Base-by-base conservation (phyloP, 2,329 filamentous ascomycete species). In the Xenoacremonium recifei region DNA sequence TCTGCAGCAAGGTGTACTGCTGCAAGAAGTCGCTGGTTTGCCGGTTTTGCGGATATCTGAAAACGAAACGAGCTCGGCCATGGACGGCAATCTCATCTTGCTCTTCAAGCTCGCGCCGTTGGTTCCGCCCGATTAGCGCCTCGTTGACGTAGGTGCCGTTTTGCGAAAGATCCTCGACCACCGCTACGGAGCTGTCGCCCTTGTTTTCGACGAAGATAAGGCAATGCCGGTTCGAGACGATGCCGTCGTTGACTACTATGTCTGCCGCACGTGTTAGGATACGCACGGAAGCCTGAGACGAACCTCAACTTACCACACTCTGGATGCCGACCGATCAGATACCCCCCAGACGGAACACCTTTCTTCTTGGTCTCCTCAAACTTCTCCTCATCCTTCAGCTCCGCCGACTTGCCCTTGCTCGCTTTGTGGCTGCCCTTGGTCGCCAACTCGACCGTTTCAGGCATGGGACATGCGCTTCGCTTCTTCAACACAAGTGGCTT, bases 81-180 rank as follows among this genome's bases (percentile, higher is more conserved):
- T 95, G 76, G 21, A 99, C 84, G 6, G 87, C 86, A 37, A 99
- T 87, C 64, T 97, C 91, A 54, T 99, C 93, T 27, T 87, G 84
- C 55, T 97, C 89, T 55, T 90, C 77, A 20, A 99, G 75, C 63
- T 96, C 89, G 44, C 92, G 82, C 40, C 89, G 80, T 65, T 96
- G 89, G 65, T 99, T 99, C 38, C 92, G 85, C 18, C 93, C 93
- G 18, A 99, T 81, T 21, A 95, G 77, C 13, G 84, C 85, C 56
- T 96, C 90, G 59, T 97, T 97, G 55, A 99, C 85, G 61, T 91
- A 99, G 0, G 95, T 99, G 37, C 93, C 93, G 62, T 99, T 99
- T 61, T 84, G 93, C 6, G 93, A 99, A 16, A 97, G 70, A 64
- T 99, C 93, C 63, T 99, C 91, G 5, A 99, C 67, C 11, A 97